phyloP scores from a whole-genome alignment of 2,329 filamentous ascomycete genomes.

The Acrocalymma vagum region DNA sequence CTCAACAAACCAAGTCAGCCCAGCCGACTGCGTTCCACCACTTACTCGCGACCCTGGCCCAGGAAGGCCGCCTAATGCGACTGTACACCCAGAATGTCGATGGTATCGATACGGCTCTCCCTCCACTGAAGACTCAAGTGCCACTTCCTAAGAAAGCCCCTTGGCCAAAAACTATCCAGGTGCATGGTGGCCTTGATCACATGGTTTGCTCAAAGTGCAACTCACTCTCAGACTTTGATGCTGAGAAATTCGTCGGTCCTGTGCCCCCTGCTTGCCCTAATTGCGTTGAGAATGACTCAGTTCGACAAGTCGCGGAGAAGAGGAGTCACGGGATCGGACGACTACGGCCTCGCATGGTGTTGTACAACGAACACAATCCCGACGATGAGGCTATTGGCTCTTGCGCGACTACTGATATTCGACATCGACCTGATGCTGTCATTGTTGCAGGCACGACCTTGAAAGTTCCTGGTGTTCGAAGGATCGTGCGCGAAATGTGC shows the following conservation, averaged over 20 bases:
- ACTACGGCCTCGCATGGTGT: slow-evolving; percentile 88
- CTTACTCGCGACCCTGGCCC: slow-evolving; percentile 86
- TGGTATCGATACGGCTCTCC: slow-evolving; percentile 85
- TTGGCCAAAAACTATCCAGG: slow-evolving; percentile 92
- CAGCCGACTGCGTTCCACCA: slow-evolving; percentile 91
- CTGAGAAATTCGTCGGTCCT: slow-evolving; percentile 82
- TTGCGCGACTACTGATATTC: slow-evolving; percentile 85
- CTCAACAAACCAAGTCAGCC: slow-evolving; percentile 78
- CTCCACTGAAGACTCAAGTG: slow-evolving; percentile 80
- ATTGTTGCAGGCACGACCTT: slow-evolving; percentile 95
- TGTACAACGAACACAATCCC: slow-evolving; percentile 97
- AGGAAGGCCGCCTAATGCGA: slow-evolving; percentile 85
- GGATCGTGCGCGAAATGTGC: slow-evolving; percentile 91
- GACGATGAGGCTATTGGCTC: slow-evolving; percentile 96
- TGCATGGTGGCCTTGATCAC: slow-evolving; percentile 92
- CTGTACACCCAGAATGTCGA: slow-evolving; percentile 98
- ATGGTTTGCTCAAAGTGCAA: slow-evolving; percentile 98
- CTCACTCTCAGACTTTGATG: slow-evolving; percentile 77
- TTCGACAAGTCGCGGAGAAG: slow-evolving; percentile 83
- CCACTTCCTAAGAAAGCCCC: slow-evolving; percentile 85
- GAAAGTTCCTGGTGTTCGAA: slow-evolving; percentile 91
- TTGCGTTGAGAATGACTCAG: slow-evolving; percentile 77
- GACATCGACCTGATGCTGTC: slow-evolving; percentile 85
- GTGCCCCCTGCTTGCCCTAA: slow-evolving; percentile 80
- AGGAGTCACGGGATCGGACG: slow-evolving; percentile 93